Conservation (phyloP, 2,329 filamentous ascomycete genomes). For the Aurifilum marmelostoma region DNA sequence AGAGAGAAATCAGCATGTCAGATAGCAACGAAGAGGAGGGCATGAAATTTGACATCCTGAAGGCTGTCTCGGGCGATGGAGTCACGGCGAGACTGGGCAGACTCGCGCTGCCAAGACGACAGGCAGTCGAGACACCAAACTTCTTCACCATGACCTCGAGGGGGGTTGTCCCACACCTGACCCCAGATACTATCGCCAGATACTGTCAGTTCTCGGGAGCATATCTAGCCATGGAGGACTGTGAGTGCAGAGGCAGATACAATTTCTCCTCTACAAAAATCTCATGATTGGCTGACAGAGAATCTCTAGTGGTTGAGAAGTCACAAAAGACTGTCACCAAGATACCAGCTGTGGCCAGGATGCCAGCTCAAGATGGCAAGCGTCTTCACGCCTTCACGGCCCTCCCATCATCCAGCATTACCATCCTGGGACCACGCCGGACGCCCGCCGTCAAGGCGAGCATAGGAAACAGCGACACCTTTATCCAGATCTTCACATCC, state of each 20-base stretch:
- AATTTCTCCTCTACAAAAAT: not conserved
- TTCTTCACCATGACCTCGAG: slow-evolving; percentile 81
- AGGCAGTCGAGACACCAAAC: slow-evolving; percentile 77
- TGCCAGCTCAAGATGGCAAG: slow-evolving; percentile 46
- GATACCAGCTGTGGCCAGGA: slow-evolving; percentile 49
- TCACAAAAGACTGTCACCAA: slow-evolving; percentile 43
- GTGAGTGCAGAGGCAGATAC: slow-evolving; percentile 58
- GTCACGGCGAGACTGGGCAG: slow-evolving; percentile 67
- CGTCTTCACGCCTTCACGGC: slow-evolving; percentile 78
- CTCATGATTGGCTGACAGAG: not conserved
- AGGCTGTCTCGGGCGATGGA: slow-evolving; percentile 43
- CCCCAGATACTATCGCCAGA: slow-evolving; percentile 77
- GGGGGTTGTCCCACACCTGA: slow-evolving; percentile 83
- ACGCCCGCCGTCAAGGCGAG: slow-evolving; percentile 75
- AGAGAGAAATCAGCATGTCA: slow-evolving; percentile 28
- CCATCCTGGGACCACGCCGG: slow-evolving; percentile 77
- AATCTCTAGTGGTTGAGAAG: slow-evolving; percentile 55
- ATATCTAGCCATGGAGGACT: slow-evolving; percentile 90
- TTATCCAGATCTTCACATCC: slow-evolving; percentile 80
- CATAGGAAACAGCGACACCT: slow-evolving; percentile 69
- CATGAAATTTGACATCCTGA: slow-evolving; percentile 53
- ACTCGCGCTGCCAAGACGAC: slow-evolving; percentile 64
- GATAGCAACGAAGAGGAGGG: slow-evolving; percentile 21
- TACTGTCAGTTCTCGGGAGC: slow-evolving; percentile 68
- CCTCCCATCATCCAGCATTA: slow-evolving; percentile 65